These are phyloP conservation scores for Tephrocybe sp. DNA, from an alignment of 768 basidiomycete genomes.

Conservation along the genomic window DNA sequence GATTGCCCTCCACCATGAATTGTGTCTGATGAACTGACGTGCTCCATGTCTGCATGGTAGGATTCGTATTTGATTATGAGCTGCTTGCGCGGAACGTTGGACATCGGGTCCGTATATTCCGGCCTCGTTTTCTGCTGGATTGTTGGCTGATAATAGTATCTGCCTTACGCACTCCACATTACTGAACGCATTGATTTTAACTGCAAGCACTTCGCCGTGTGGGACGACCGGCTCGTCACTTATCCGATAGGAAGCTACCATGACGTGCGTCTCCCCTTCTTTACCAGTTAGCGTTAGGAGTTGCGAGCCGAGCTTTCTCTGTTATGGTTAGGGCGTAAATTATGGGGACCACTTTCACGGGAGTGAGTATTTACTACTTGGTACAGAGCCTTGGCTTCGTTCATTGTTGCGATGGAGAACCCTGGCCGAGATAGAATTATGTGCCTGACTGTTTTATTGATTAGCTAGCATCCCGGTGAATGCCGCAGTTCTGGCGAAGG, in stretches of 20 bases:
- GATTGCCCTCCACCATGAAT: conserved; percentile 3
- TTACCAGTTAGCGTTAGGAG: conserved; percentile 4
- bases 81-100: conserved; percentile 42
- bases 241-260: conserved; percentile 31
- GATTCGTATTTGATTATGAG: conserved; percentile 40
- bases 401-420: neutral
- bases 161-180: neutral
- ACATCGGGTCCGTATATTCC: conserved; percentile 30
- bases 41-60: conserved; percentile 18
- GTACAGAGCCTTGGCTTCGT: neutral
- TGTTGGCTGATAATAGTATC: neutral
- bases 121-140: neutral
- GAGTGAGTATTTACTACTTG: conserved; percentile 16
- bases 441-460: neutral
- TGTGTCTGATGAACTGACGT: neutral
- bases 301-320: neutral
- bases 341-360: conserved; percentile 20
- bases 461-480: conserved; percentile 55
- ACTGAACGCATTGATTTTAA: neutral
- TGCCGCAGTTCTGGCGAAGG: conserved; percentile 52
- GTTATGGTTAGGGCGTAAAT: conserved; percentile 18
- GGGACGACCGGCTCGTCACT: conserved; percentile 59
- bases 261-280: conserved; percentile 21
- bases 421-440: neutral
- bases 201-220: conserved; percentile 55